Evolutionary conservation across 78 protist species (phyloP).

Genomic region (Guillardia theta): DNA sequence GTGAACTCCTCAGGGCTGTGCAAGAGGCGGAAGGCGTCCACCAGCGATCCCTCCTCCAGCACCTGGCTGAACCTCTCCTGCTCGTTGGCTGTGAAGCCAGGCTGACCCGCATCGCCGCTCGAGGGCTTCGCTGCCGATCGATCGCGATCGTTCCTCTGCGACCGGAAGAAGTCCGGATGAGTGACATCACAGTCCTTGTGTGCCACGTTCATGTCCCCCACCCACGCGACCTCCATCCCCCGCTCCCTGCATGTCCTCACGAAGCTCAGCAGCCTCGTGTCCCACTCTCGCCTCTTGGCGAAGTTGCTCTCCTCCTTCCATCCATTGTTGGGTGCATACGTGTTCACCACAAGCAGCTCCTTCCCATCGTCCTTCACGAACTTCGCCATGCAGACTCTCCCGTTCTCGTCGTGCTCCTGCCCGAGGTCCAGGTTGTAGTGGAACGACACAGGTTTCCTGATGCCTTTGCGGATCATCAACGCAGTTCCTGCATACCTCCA

Average conservation of each 20-base stretch:
- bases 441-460: background rate
- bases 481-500: conserved; percentile 13
- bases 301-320: background rate
- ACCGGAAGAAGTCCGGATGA: background rate
- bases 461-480: background rate
- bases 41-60: background rate
- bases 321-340: conserved; percentile 22
- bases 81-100: background rate
- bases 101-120: background rate
- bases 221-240: too few relatives aligned
- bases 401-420: background rate
- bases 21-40: background rate
- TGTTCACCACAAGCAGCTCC: background rate
- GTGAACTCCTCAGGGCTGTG: too few relatives aligned
- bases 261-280: background rate
- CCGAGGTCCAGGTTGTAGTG: background rate
- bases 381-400: background rate
- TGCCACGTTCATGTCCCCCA: background rate
- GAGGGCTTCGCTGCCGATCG: background rate
- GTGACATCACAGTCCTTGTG: background rate
- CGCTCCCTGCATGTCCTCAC: too few relatives aligned
- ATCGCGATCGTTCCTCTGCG: background rate
- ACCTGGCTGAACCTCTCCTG: background rate
- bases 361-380: background rate
- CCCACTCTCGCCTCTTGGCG: background rate